Conservation (phyloP, 306 rosid genomes). For the Cucumis hystrix region DNA sequence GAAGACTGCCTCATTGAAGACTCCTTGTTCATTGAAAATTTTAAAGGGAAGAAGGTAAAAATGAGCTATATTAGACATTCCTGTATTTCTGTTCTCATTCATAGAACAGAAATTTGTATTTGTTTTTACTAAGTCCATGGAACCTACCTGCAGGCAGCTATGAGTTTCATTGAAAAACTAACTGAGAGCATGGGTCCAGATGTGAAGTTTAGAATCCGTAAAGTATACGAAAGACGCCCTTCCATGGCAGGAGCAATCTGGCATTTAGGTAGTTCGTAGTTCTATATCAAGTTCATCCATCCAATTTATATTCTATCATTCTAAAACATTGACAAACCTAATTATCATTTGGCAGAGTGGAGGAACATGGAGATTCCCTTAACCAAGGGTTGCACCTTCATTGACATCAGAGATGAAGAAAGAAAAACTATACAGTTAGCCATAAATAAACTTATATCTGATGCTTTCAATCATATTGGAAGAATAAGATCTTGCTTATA, state of each 20-base stretch:
- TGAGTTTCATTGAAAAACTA: slow-evolving; percentile 42
- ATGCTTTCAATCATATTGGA: not conserved
- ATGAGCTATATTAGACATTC: not conserved
- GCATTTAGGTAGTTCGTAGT: slow-evolving; percentile 41
- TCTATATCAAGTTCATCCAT: not conserved
- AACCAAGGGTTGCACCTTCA: slow-evolving; percentile 80
- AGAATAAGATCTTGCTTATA: slow-evolving; percentile 9
- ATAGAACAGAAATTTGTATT: not conserved
- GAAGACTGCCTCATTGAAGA: slow-evolving; percentile 46
- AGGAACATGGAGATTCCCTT: slow-evolving; percentile 51
- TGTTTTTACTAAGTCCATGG: not conserved
- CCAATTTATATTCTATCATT: not conserved
- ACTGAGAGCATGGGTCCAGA: slow-evolving; percentile 51
- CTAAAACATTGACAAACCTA: not conserved
- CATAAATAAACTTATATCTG: not conserved
- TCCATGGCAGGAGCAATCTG: slow-evolving; percentile 48
- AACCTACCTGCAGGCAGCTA: slow-evolving; percentile 34
- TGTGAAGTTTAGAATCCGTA: slow-evolving; percentile 39
- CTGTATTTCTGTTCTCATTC: not conserved
- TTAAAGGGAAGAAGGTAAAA: slow-evolving; percentile 53
- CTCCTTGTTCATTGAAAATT: slow-evolving; percentile 42
- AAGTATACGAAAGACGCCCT: slow-evolving; percentile 41
- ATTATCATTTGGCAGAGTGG: slow-evolving; percentile 40
- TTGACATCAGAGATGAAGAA: slow-evolving; percentile 35
- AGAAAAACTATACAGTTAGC: slow-evolving; percentile 30